Evolutionary conservation across 495 filamentous ascomycete genomes (phyloP).

Genomic region (Stereocaulon alpinum): DNA sequence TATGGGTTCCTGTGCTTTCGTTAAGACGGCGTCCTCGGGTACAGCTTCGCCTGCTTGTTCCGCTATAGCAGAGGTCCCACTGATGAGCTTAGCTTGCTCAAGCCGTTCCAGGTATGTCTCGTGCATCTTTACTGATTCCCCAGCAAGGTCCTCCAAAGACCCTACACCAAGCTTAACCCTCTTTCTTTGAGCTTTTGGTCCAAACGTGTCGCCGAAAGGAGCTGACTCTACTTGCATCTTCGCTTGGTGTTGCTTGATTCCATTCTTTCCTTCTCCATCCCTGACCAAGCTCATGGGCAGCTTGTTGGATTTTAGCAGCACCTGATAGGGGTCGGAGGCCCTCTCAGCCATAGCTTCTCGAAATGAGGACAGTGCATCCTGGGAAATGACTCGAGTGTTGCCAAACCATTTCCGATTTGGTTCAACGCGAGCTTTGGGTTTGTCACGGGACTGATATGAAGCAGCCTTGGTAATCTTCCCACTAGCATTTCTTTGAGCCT

Average conservation of each 20-base stretch:
- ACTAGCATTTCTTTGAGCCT: constrained; percentile 58
- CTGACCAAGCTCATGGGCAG: constrained; percentile 73
- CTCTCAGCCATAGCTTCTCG: constrained; percentile 87
- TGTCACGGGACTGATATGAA: constrained; percentile 66
- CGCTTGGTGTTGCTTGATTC: constrained; percentile 80
- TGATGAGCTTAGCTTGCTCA: constrained; percentile 61
- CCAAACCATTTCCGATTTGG: constrained; percentile 85
- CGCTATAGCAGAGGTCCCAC: constrained; percentile 49
- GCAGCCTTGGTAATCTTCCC: constrained; percentile 77
- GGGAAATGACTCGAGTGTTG: constrained; percentile 60
- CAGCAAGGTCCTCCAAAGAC: constrained; percentile 71
- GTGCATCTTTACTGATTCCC: constrained; percentile 63
- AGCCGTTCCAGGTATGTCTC: constrained; percentile 67
- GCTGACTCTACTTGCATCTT: constrained; percentile 87
- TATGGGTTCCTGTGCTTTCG: constrained; percentile 72
- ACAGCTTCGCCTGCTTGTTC: constrained; percentile 39
- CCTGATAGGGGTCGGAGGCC: constrained; percentile 81
- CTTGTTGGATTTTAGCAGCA: constrained; percentile 90
- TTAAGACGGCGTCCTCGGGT: constrained; percentile 43
- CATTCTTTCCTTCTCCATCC: constrained; percentile 58
- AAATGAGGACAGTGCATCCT: constrained; percentile 65
- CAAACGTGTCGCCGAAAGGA: constrained; percentile 83
- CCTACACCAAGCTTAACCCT: constrained; percentile 76
- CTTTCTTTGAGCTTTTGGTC: constrained; percentile 87
- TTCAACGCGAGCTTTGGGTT: constrained; percentile 79